Evolutionary conservation across 345 rosid genomes (phyloP).

Genomic region (Citrus trifoliata): DNA sequence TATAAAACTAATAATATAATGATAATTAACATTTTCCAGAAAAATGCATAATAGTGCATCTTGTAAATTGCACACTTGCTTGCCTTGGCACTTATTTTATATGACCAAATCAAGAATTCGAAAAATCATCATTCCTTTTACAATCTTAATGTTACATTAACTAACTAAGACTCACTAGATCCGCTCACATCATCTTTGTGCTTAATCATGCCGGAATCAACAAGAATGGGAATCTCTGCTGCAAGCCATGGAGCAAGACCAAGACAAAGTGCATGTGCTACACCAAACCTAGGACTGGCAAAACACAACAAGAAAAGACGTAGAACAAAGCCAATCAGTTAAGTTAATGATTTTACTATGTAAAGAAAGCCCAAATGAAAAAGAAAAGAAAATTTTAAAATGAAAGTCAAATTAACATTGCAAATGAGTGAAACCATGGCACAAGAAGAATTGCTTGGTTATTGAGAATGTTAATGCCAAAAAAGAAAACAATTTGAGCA

Average conservation of each 20-base stretch:
- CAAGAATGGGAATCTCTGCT: slow-evolving; percentile 93
- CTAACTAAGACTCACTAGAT: slow-evolving; percentile 48
- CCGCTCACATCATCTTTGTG: slow-evolving; percentile 88
- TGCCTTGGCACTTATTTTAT: slow-evolving; percentile 6
- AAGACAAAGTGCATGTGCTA: slow-evolving; percentile 96
- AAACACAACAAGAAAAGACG: background rate
- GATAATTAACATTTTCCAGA: background rate
- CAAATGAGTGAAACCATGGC: background rate
- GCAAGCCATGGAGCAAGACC: slow-evolving; percentile 99
- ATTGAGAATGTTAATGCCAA: background rate
- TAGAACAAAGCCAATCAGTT: background rate
- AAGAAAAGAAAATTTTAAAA: background rate
- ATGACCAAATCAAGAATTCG: background rate
- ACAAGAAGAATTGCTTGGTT: background rate
- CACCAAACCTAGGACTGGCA: slow-evolving; percentile 86
- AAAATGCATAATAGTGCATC: background rate
- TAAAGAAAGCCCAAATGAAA: background rate
- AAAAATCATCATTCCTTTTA: background rate
- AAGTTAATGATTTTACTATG: background rate
- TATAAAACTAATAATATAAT: background rate
- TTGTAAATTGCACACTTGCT: slow-evolving; percentile 3
- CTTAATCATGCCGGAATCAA: slow-evolving; percentile 95
- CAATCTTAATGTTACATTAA: background rate
- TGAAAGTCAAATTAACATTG: background rate
- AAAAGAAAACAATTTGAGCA: background rate